Evolutionary conservation across 2,329 filamentous ascomycete species (phyloP).

Genomic region (Epichloe festucae): DNA sequence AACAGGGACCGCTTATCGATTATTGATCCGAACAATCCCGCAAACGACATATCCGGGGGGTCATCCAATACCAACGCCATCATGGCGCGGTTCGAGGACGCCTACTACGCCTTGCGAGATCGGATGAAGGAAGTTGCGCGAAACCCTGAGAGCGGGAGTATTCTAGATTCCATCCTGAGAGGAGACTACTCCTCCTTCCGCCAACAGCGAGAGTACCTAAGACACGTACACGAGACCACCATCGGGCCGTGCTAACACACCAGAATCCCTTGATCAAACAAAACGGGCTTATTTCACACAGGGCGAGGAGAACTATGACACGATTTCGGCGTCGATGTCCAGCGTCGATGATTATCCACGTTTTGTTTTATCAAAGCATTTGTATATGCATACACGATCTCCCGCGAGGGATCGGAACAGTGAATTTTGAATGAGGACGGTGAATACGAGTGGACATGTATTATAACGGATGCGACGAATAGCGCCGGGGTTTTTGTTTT

Average conservation of each 20-base stretch:
- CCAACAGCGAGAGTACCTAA: conserved; percentile 52
- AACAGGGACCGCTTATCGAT: conserved; percentile 64
- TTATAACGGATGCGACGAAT: conserved; percentile 5
- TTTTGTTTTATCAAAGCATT: neutral
- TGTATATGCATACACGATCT: neutral
- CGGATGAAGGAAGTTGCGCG: conserved; percentile 41
- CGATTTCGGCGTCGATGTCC: neutral
- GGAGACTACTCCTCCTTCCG: conserved; percentile 70
- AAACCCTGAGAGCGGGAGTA: conserved; percentile 19
- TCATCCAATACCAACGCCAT: conserved; percentile 59
- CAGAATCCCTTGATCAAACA: conserved; percentile 5
- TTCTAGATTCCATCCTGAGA: conserved; percentile 59
- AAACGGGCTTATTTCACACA: no score
- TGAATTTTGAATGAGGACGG: neutral
- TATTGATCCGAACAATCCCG: conserved; percentile 74
- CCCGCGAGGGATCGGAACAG: conserved; percentile 2
- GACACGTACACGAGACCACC: conserved; percentile 33
- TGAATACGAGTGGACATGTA: conserved; percentile 3
- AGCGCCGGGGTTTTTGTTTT: neutral
- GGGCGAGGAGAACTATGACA: neutral
- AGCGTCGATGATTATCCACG: neutral
- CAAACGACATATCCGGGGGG: conserved; percentile 94
- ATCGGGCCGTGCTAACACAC: conserved; percentile 21
- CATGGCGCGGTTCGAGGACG: conserved; percentile 54
- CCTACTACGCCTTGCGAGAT: conserved; percentile 42